A percentile compares a stretch with the other conserved stretches of the same genome.
phyloP scores from a whole-genome alignment of 2,329 filamentous ascomycete genomes.

The Aspergillus calidoustus region DNA sequence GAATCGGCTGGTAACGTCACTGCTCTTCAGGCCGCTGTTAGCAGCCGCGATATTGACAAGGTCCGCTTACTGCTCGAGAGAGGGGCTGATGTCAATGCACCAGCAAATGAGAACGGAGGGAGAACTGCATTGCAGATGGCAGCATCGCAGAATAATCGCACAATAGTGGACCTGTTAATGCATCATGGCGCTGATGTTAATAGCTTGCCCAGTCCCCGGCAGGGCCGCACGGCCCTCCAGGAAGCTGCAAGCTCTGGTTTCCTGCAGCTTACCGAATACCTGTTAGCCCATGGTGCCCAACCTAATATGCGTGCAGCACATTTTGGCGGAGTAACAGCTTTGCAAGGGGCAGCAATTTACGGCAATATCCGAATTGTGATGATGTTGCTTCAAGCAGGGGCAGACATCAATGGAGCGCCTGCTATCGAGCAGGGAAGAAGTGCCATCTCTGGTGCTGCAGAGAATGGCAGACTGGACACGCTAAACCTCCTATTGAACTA shows the following conservation, averaged over 20 bases:
- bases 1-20: constrained; percentile 8
- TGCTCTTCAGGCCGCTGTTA: constrained; percentile 22
- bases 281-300: constrained; percentile 25
- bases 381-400: constrained; percentile 28
- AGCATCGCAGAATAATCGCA: constrained; percentile 10
- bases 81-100: constrained; percentile 31
- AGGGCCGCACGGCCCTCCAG: constrained; percentile 15
- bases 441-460: constrained; percentile 39
- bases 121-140: constrained; percentile 24
- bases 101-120: constrained; percentile 10
- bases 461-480: constrained; percentile 35
- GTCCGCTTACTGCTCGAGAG: constrained; percentile 27
- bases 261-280: constrained; percentile 13
- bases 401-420: constrained; percentile 29
- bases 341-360: constrained; percentile 29
- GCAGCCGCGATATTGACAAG: constrained; percentile 18
- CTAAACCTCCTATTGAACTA: constrained; percentile 30
- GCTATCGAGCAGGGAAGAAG: constrained; percentile 28
- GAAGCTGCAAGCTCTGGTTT: constrained; percentile 10
- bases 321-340: constrained; percentile 26
- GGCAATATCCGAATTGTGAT: constrained; percentile 25
- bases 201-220: constrained; percentile 20
- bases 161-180: constrained; percentile 16
- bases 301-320: constrained; percentile 21
- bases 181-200: constrained; percentile 30